Evolutionary conservation across 345 rosid genomes (phyloP).

Genomic region (Zanthoxylum bungeanum): DNA sequence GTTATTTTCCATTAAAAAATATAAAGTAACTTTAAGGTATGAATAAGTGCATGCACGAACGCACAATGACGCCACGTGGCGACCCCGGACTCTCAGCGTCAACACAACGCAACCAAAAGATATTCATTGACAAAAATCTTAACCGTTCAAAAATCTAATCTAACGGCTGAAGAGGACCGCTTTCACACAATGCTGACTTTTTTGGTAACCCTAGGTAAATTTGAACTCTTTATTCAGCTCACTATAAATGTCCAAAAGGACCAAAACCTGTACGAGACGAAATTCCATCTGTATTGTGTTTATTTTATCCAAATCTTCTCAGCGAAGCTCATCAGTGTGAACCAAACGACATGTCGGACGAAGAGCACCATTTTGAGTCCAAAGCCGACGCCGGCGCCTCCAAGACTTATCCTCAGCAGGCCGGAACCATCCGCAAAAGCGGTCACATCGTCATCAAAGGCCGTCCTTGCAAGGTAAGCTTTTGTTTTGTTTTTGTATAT

Average conservation of each 20-base stretch:
- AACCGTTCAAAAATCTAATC: slow-evolving; percentile 16
- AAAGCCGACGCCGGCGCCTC: slow-evolving; percentile 77
- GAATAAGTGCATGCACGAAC: neutral
- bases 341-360: slow-evolving; percentile 48
- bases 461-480: slow-evolving; percentile 62
- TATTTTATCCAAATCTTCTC: neutral
- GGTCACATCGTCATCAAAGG: slow-evolving; percentile 58
- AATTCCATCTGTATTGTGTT: neutral
- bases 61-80: neutral
- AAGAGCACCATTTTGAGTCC: slow-evolving; percentile 65
- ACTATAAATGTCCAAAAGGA: slow-evolving; percentile 4
- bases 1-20: too few species aligned
- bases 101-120: neutral
- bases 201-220: neutral
- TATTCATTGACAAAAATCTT: neutral
- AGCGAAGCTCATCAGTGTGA: neutral
- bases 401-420: slow-evolving; percentile 66
- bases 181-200: neutral
- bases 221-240: neutral
- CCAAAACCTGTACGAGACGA: too few species aligned
- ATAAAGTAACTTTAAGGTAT: neutral
- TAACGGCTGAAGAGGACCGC: slow-evolving; percentile 12
- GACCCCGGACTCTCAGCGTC: neutral
- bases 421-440: slow-evolving; percentile 65
- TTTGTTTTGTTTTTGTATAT: neutral